Percentiles rank a stretch among this genome's conserved stretches.
These are phyloP conservation scores for Gossypium anomalum DNA, from an alignment of 345 rosid genomes.

Conservation along the genomic window DNA sequence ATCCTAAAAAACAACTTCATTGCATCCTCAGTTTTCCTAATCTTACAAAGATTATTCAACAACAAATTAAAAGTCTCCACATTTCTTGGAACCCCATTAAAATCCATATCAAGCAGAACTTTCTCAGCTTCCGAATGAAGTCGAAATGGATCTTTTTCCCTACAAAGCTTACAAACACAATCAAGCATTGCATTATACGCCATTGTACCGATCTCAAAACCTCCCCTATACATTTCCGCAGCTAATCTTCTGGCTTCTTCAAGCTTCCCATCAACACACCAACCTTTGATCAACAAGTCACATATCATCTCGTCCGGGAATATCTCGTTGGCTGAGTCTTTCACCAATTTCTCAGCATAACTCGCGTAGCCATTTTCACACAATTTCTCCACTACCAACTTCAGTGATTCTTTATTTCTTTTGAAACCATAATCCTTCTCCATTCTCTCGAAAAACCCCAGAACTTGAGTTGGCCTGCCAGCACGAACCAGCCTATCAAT, in stretches of 20 bases:
- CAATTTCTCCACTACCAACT: conserved; percentile 58
- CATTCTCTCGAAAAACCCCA: conserved; percentile 73
- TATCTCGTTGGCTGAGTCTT: conserved; percentile 67
- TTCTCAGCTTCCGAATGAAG: conserved; percentile 65
- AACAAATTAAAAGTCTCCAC: conserved; percentile 81
- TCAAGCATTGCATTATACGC: conserved; percentile 75
- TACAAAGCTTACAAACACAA: conserved; percentile 86
- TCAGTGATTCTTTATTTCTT: conserved; percentile 60
- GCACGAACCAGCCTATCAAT: conserved; percentile 77
- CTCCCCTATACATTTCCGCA: conserved; percentile 92
- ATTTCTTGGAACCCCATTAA: conserved; percentile 78
- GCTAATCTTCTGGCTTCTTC: conserved; percentile 89
- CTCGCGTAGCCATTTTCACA: conserved; percentile 67
- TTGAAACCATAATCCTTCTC: conserved; percentile 70
- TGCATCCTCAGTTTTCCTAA: conserved; percentile 78
- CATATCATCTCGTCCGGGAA: conserved; percentile 82
- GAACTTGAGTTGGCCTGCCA: conserved; percentile 61
- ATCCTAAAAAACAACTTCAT: conserved; percentile 64
- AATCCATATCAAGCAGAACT: conserved; percentile 81
- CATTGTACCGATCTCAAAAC: conserved; percentile 68
- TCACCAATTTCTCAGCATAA: conserved; percentile 86
- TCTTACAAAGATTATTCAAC: conserved; percentile 68
- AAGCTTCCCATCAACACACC: conserved; percentile 81
- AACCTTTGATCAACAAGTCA: conserved; percentile 80
- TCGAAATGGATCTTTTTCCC: conserved; percentile 73